A percentile compares a stretch with the other conserved stretches of the same genome.
These are phyloP conservation scores for Phytophthora capsici DNA, from an alignment of 352 stramenopile species.

Conservation along the genomic window DNA sequence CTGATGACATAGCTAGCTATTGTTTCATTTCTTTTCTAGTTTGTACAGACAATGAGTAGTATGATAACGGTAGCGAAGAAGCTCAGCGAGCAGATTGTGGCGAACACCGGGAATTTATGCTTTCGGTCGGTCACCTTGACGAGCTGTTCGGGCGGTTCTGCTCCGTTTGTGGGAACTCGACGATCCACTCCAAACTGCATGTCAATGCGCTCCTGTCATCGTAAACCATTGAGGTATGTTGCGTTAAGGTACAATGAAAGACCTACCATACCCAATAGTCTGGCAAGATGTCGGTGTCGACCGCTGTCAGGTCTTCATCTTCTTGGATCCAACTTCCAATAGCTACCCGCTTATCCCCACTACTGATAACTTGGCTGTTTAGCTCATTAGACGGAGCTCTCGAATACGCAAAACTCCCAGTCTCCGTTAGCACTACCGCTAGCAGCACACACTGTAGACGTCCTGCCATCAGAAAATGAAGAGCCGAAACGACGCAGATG, in stretches of 20 bases:
- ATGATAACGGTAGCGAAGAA: conserved; percentile 69
- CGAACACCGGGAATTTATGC: conserved; percentile 74
- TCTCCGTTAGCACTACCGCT: not conserved
- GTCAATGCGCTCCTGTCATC: not conserved
- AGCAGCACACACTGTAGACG: not conserved
- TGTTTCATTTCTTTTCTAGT: conserved; percentile 15
- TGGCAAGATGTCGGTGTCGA: conserved; percentile 53
- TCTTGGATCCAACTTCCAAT: conserved; percentile 8
- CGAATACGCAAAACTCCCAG: not conserved
- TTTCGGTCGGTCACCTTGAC: conserved; percentile 78
- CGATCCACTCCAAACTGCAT: conserved; percentile 19
- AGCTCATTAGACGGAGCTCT: not conserved
- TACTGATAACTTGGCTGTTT: conserved; percentile 12
- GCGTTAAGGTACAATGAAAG: not conserved
- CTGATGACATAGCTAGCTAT: not conserved
- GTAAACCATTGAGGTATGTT: not conserved
- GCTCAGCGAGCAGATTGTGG: conserved; percentile 70
- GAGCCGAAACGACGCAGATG: conserved; percentile 17
- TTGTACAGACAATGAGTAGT: conserved; percentile 72
- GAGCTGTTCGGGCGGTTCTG: conserved; percentile 64
- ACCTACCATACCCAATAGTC: conserved; percentile 57
- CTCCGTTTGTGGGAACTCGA: conserved; percentile 57
- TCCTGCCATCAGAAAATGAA: not conserved
- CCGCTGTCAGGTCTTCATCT: conserved; percentile 16
- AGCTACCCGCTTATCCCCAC: conserved; percentile 7